These are phyloP conservation scores for Yamadazyma epiphylla DNA, from an alignment of 1,139 yeast species.

Conservation along the genomic window DNA sequence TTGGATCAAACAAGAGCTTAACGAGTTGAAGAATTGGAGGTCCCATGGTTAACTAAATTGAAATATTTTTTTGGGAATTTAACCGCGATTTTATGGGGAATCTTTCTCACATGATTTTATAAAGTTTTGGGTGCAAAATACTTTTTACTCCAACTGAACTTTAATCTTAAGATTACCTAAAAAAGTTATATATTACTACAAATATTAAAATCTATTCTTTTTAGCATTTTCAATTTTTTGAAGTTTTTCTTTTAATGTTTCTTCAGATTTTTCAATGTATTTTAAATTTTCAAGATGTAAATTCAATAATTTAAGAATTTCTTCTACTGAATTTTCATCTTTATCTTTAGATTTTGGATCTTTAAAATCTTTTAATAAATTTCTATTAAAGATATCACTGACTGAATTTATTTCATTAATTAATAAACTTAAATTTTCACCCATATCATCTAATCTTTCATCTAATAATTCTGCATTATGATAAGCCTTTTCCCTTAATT, in stretches of 20 bases:
- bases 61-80: background rate
- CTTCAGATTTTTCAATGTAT: conserved; percentile 77
- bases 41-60: conserved; percentile 12
- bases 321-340: conserved; percentile 51
- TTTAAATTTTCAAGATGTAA: conserved; percentile 86
- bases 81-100: no score
- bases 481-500: conserved; percentile 87
- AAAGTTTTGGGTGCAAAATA: no score
- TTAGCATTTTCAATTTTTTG: conserved; percentile 21
- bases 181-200: no score
- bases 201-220: no score
- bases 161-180: no score
- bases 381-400: conserved; percentile 75
- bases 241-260: conserved; percentile 63
- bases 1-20: conserved; percentile 36
- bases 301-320: conserved; percentile 76
- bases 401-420: conserved; percentile 85
- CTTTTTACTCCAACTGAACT: no score
- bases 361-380: conserved; percentile 28
- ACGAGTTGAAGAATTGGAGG: conserved; percentile 25
- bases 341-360: conserved; percentile 17
- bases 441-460: conserved; percentile 74
- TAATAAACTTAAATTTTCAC: conserved; percentile 69
- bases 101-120: no score
- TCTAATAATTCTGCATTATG: conserved; percentile 83